Evolutionary conservation across 345 rosid species (phyloP).

Genomic region (Viola odorata): DNA sequence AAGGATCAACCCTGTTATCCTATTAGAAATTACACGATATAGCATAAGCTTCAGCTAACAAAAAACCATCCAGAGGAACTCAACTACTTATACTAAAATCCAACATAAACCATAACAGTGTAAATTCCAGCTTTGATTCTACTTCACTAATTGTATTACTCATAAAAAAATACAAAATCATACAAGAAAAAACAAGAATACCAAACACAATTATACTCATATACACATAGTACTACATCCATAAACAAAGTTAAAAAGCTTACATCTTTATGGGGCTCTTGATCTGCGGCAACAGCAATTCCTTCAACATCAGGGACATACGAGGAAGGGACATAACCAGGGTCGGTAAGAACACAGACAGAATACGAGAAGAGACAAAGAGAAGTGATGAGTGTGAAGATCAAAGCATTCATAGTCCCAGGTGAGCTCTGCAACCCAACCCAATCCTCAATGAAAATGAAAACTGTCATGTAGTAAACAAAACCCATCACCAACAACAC

Average conservation of each 20-base stretch:
- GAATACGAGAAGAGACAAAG: constrained; percentile 42
- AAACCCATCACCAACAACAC: constrained; percentile 41
- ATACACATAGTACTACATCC: neutral
- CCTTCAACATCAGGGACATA: constrained; percentile 61
- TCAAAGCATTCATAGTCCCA: constrained; percentile 40
- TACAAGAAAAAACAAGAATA: neutral
- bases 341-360: constrained; percentile 42
- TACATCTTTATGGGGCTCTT: constrained; percentile 27
- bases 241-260: constrained; percentile 2
- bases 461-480: constrained; percentile 47
- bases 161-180: neutral
- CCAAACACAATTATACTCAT: neutral
- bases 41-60: too few relatives aligned
- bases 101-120: too few relatives aligned
- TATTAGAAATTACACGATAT: too few relatives aligned
- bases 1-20: too few relatives aligned
- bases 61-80: too few relatives aligned
- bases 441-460: constrained; percentile 51
- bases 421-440: constrained; percentile 50
- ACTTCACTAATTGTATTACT: too few relatives aligned
- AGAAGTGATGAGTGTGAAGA: constrained; percentile 42
- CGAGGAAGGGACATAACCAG: constrained; percentile 54
- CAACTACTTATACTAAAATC: too few relatives aligned
- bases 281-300: constrained; percentile 17
- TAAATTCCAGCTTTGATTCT: too few relatives aligned